These are phyloP conservation scores for Hypoxylon cercidicola DNA, from an alignment of 495 filamentous ascomycete genomes.

Conservation along the genomic window DNA sequence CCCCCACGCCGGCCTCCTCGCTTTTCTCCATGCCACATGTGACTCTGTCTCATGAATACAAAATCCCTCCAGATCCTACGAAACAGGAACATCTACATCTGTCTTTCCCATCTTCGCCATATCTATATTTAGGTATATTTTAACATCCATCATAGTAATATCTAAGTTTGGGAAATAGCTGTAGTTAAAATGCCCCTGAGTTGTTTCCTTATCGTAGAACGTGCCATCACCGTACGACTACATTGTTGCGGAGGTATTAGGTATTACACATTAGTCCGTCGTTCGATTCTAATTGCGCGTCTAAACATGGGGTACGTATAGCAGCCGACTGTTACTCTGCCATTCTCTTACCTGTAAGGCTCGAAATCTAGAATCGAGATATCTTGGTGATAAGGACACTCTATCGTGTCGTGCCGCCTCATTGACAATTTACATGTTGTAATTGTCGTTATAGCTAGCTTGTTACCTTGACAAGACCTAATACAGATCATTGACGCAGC, in stretches of 20 bases:
- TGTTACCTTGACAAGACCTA: no score
- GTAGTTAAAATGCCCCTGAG: background rate
- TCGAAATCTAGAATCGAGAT: background rate
- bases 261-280: constrained; percentile 3
- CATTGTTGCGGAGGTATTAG: constrained; percentile 2
- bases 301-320: constrained; percentile 19
- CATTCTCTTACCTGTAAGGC: constrained; percentile 4
- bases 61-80: constrained; percentile 24
- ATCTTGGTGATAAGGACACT: background rate
- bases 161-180: background rate
- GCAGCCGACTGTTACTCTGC: constrained; percentile 8
- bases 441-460: no score
- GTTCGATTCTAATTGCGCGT: constrained; percentile 18
- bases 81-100: constrained; percentile 10
- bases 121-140: constrained; percentile 21
- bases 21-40: constrained; percentile 10
- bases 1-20: background rate
- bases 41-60: constrained; percentile 1
- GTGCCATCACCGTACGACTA: constrained; percentile 30
- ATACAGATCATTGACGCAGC: background rate
- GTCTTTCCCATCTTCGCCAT: background rate
- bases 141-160: constrained; percentile 8
- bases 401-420: no score
- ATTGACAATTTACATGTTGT: no score
- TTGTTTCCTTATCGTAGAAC: constrained; percentile 11